Conservation (phyloP, 495 filamentous ascomycete species). For the Hypoxylon trugodes region DNA sequence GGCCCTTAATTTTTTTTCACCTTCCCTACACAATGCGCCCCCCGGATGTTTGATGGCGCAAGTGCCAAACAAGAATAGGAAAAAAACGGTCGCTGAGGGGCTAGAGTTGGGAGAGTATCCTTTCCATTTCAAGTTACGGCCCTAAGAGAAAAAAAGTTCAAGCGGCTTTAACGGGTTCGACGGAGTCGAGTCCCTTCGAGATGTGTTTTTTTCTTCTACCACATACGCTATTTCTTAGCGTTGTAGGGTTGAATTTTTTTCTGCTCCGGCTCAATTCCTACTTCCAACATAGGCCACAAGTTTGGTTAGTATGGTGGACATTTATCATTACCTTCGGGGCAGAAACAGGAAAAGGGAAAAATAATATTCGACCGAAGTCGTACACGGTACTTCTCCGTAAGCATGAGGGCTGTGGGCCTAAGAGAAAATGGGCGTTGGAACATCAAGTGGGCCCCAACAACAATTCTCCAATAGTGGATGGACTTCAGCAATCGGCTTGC, state of each 20-base stretch:
- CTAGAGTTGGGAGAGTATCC: slow-evolving; percentile 24
- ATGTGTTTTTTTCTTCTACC: slow-evolving; percentile 26
- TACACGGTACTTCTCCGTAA: slow-evolving; percentile 38
- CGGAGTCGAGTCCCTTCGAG: slow-evolving; percentile 33
- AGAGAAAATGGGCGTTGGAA: slow-evolving; percentile 36
- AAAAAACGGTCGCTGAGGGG: slow-evolving; percentile 27
- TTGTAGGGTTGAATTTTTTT: slow-evolving; percentile 21
- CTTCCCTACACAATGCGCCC: slow-evolving; percentile 2
- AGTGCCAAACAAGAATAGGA: slow-evolving; percentile 33
- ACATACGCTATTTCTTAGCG: slow-evolving; percentile 28
- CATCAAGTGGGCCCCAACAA: slow-evolving; percentile 29
- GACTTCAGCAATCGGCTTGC: slow-evolving; percentile 29
- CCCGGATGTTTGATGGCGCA: slow-evolving; percentile 38
- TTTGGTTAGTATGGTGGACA: slow-evolving; percentile 33
- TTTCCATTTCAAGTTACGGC: slow-evolving; percentile 31
- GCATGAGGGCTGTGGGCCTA: slow-evolving; percentile 20
- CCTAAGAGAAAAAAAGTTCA: slow-evolving; percentile 18
- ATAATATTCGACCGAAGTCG: slow-evolving; percentile 39
- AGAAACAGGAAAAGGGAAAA: slow-evolving; percentile 33
- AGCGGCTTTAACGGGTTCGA: slow-evolving; percentile 28
- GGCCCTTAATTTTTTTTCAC: slow-evolving; percentile 9
- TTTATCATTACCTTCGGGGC: slow-evolving; percentile 31
- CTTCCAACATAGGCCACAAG: slow-evolving; percentile 29
- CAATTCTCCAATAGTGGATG: slow-evolving; percentile 39
- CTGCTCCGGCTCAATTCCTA: slow-evolving; percentile 38